Evolutionary conservation across 768 basidiomycete genomes (phyloP).

Genomic region (Crucibulum laeve): DNA sequence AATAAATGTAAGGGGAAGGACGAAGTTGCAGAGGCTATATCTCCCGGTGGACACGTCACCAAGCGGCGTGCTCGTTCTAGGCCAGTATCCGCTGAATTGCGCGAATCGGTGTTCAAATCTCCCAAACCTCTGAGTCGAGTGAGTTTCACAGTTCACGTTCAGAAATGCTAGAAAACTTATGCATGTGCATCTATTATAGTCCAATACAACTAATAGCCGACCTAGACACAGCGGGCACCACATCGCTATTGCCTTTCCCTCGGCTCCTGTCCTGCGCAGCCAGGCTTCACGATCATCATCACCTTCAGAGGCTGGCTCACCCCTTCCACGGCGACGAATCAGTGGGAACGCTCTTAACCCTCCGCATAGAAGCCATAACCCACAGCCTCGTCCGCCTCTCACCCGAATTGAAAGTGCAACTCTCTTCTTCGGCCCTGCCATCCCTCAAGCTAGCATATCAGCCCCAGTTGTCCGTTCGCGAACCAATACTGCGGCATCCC

Average conservation of each 20-base stretch:
- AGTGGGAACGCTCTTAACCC: constrained; percentile 21
- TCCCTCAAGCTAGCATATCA: constrained; percentile 23
- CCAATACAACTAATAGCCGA: constrained; percentile 6
- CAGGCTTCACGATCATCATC: constrained; percentile 34
- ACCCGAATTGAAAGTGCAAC: constrained; percentile 57
- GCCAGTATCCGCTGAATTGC: constrained; percentile 64
- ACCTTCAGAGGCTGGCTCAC: constrained; percentile 48
- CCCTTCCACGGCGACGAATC: constrained; percentile 50
- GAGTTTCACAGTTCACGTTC: constrained; percentile 14
- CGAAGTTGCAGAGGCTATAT: constrained; percentile 66
- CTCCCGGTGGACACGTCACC: constrained; percentile 71
- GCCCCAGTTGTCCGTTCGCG: constrained; percentile 22
- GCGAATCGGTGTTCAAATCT: constrained; percentile 42
- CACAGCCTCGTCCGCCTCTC: constrained; percentile 29
- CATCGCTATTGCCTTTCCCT: constrained; percentile 39
- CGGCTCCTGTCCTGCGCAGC: constrained; percentile 33
- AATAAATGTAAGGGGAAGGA: constrained; percentile 39
- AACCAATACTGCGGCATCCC: constrained; percentile 20
- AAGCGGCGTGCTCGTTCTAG: constrained; percentile 74
- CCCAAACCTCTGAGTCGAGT: constrained; percentile 40
- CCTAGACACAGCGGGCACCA: constrained; percentile 26
- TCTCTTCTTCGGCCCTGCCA: constrained; percentile 64
- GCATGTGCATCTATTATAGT: not conserved
- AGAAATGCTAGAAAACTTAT: not conserved
- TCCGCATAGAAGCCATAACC: not conserved